A percentile compares a stretch with the other conserved stretches of the same genome.
Evolutionary conservation across 2,329 filamentous ascomycete species (phyloP).

Genomic region (Talaromyces marneffei): DNA sequence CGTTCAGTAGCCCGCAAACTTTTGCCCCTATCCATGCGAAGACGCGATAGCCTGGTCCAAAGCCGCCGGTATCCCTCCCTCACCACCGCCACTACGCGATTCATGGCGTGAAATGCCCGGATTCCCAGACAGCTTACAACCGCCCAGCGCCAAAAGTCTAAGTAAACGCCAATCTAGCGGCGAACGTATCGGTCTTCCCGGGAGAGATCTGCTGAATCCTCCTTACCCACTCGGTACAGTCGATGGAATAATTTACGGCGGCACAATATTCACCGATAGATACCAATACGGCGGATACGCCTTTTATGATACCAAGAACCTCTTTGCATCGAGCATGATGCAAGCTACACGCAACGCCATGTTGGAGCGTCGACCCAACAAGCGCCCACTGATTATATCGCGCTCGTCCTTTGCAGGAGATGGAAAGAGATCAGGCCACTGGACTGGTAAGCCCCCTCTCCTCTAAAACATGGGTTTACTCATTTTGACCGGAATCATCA

Average conservation of each 20-base stretch:
- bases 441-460: slow-evolving; percentile 23
- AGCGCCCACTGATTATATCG: slow-evolving; percentile 67
- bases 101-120: slow-evolving; percentile 62
- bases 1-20: slow-evolving; percentile 32
- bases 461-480: background rate
- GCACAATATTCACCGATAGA: slow-evolving; percentile 61
- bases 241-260: slow-evolving; percentile 47
- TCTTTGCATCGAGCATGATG: slow-evolving; percentile 62
- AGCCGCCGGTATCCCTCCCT: slow-evolving; percentile 47
- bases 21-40: slow-evolving; percentile 53
- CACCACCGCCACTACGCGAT: slow-evolving; percentile 56
- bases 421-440: slow-evolving; percentile 55
- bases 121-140: slow-evolving; percentile 63
- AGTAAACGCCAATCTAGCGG: slow-evolving; percentile 15
- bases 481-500: background rate
- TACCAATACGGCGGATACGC: slow-evolving; percentile 56
- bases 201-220: slow-evolving; percentile 59
- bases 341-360: slow-evolving; percentile 58
- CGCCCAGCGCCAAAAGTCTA: slow-evolving; percentile 25
- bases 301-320: slow-evolving; percentile 71
- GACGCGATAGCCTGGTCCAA: slow-evolving; percentile 48
- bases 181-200: slow-evolving; percentile 51
- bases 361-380: slow-evolving; percentile 56
- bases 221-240: slow-evolving; percentile 62
- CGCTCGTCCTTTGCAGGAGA: slow-evolving; percentile 70